These are phyloP conservation scores for Truncatella angustata DNA, from an alignment of 2,329 filamentous ascomycete genomes.

Conservation along the genomic window DNA sequence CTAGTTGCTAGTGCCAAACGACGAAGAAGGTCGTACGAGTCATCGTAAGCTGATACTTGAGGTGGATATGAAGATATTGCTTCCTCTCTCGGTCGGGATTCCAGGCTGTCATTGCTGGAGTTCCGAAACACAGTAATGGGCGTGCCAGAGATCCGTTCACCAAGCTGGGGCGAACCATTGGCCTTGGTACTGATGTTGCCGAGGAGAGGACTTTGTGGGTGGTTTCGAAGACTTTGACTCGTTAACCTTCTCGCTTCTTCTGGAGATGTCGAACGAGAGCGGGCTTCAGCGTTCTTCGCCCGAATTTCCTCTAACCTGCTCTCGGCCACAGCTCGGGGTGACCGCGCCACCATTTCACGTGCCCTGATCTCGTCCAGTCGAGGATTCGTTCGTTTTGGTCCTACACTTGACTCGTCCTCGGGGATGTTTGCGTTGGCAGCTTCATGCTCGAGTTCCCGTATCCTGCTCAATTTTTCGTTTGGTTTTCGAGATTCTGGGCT, in stretches of 20 bases:
- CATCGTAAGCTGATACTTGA: constrained; percentile 27
- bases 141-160: neutral
- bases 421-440: constrained; percentile 23
- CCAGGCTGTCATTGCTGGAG: neutral
- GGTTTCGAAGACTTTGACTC: constrained; percentile 19
- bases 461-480: constrained; percentile 34
- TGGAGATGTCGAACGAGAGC: constrained; percentile 41
- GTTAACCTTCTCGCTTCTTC: constrained; percentile 32
- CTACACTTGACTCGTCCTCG: constrained; percentile 15
- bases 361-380: constrained; percentile 48
- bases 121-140: neutral
- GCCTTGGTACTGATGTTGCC: neutral
- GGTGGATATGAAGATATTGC: neutral
- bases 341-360: constrained; percentile 41
- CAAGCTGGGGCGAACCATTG: neutral
- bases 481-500: constrained; percentile 20
- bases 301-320: constrained; percentile 52
- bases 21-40: constrained; percentile 48
- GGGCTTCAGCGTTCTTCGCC: constrained; percentile 43
- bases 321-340: constrained; percentile 46
- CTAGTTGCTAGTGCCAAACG: constrained; percentile 47
- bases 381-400: constrained; percentile 32
- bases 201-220: neutral
- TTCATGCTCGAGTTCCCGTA: constrained; percentile 33
- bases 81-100: neutral